Conservation (phyloP, 352 stramenopile species). For the Phytophthora melonis region DNA sequence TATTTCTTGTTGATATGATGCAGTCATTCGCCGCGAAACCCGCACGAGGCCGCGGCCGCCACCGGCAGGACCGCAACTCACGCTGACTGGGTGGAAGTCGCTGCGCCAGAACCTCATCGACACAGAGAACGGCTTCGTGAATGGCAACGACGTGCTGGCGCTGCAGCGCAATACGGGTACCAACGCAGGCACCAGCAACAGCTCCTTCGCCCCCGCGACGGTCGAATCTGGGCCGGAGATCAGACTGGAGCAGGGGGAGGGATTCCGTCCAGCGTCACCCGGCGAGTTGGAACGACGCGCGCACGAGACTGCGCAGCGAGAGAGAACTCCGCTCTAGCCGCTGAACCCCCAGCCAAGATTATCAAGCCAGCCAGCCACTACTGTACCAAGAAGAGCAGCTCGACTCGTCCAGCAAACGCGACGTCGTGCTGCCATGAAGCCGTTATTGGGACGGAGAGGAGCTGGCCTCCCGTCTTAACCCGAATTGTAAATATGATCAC, state of each 20-base stretch:
- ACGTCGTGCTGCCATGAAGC: conserved; percentile 9
- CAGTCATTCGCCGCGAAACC: conserved; percentile 20
- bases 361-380: conserved; percentile 5
- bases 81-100: conserved; percentile 59
- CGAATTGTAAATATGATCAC: conserved; percentile 37
- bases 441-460: conserved; percentile 18
- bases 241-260: conserved; percentile 35
- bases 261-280: conserved; percentile 34
- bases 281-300: conserved; percentile 21
- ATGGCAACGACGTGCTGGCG: conserved; percentile 16
- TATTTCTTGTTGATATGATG: conserved; percentile 7
- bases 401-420: conserved; percentile 14
- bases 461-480: conserved; percentile 12
- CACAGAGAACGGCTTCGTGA: conserved; percentile 40
- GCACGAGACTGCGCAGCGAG: conserved; percentile 19
- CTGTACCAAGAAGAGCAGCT: conserved; percentile 1
- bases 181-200: neutral
- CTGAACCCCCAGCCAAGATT: neutral
- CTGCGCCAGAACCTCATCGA: conserved; percentile 69
- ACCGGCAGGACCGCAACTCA: conserved; percentile 48
- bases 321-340: conserved; percentile 16
- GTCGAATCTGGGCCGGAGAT: conserved; percentile 17
- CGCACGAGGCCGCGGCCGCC: conserved; percentile 16
- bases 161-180: conserved; percentile 19
- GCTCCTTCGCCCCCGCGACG: conserved; percentile 5